Evolutionary conservation across 441 rosid genomes (phyloP).

Genomic region (Adansonia rubrostipa): DNA sequence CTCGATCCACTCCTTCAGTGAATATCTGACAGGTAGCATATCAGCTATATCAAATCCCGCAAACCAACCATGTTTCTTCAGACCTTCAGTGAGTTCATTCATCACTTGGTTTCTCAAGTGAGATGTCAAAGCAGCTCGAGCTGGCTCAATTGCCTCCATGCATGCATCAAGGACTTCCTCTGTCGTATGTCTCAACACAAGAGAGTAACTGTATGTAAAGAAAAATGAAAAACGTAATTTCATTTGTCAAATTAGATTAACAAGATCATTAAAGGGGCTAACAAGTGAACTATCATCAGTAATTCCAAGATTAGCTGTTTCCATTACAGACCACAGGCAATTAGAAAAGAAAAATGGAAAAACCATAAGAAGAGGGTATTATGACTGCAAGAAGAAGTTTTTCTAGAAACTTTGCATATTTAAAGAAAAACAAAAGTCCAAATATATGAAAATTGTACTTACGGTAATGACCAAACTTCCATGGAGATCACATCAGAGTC

Average conservation of each 20-base stretch:
- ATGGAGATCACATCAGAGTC: constrained; percentile 52
- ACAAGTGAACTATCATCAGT: neutral
- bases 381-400: neutral
- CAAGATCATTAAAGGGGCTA: neutral
- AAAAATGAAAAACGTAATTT: neutral
- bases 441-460: constrained; percentile 43
- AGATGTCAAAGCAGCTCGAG: constrained; percentile 81
- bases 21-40: constrained; percentile 57
- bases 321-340: neutral
- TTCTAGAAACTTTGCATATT: constrained; percentile 2
- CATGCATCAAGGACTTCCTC: constrained; percentile 96
- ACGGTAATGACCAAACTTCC: constrained; percentile 85
- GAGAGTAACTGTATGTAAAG: constrained; percentile 73
- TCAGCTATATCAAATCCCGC: constrained; percentile 82
- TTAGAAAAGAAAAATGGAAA: neutral
- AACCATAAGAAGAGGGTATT: neutral
- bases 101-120: constrained; percentile 76
- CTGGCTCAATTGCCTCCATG: constrained; percentile 84
- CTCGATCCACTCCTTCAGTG: constrained; percentile 77
- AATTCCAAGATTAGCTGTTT: neutral
- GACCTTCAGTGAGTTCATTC: constrained; percentile 72
- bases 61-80: constrained; percentile 74
- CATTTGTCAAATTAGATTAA: neutral
- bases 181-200: constrained; percentile 93
- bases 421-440: neutral